Evolutionary conservation across 495 filamentous ascomycete genomes (phyloP).

Genomic region (Neurospora sp.): DNA sequence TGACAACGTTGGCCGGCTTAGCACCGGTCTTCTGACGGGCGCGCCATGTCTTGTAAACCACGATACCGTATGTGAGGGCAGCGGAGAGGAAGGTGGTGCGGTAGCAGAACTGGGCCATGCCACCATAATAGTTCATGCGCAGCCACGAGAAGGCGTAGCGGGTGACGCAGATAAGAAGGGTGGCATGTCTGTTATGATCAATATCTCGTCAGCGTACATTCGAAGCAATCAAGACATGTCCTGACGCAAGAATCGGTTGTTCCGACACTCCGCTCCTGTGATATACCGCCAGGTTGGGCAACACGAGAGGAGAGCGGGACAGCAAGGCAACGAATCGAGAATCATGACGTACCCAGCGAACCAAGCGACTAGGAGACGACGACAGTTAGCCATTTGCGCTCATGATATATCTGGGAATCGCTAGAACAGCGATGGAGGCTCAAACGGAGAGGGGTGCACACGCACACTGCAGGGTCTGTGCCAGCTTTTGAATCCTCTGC

Average conservation of each 20-base stretch:
- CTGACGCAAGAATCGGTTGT: not conserved
- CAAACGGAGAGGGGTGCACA: constrained; percentile 14
- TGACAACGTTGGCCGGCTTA: constrained; percentile 46
- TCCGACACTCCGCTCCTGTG: not conserved
- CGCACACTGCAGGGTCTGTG: constrained; percentile 81
- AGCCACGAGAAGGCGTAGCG: constrained; percentile 77
- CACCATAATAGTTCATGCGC: constrained; percentile 67
- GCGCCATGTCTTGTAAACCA: constrained; percentile 96
- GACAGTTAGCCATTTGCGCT: constrained; percentile 15
- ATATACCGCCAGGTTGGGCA: not conserved
- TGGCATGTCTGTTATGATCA: constrained; percentile 53
- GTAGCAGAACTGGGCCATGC: constrained; percentile 70
- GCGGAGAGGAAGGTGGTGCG: constrained; percentile 82
- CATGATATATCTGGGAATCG: not conserved
- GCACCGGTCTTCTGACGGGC: constrained; percentile 61
- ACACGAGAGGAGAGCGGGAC: not conserved
- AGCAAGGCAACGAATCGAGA: not conserved
- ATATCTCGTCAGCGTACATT: not conserved
- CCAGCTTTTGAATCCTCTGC: constrained; percentile 66
- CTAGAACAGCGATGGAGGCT: constrained; percentile 4
- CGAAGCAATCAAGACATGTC: not conserved
- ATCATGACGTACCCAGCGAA: constrained; percentile 68
- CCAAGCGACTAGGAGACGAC: constrained; percentile 48
- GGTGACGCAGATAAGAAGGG: constrained; percentile 68
- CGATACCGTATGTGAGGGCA: constrained; percentile 89